Conservation (phyloP, 1,284 basidiomycete species). For the Hypsizygus ulmarius region DNA sequence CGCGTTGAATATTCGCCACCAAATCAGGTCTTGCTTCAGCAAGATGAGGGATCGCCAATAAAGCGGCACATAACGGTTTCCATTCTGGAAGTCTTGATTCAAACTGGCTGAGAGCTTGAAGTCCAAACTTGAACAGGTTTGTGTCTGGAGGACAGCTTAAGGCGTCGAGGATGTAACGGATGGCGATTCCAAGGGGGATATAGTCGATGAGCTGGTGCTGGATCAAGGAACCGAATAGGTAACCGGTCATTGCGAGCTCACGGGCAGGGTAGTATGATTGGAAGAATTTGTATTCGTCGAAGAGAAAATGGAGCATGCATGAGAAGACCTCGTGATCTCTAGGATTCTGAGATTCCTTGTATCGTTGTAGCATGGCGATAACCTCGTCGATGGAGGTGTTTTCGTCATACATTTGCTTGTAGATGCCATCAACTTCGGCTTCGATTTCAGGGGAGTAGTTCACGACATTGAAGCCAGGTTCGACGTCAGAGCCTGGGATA, state of each 20-base stretch:
- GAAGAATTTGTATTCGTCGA: slow-evolving; percentile 99
- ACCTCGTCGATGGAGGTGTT: slow-evolving; percentile 94
- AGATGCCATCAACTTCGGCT: slow-evolving; percentile 91
- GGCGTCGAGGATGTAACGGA: slow-evolving; percentile 96
- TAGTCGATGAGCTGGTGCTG: slow-evolving; percentile 93
- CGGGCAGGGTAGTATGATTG: slow-evolving; percentile 93
- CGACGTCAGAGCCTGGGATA: slow-evolving; percentile 83
- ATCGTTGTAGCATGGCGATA: slow-evolving; percentile 81
- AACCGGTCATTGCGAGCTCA: slow-evolving; percentile 94
- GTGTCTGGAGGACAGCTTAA: slow-evolving; percentile 87
- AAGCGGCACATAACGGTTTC: slow-evolving; percentile 89
- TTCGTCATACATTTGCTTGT: slow-evolving; percentile 98
- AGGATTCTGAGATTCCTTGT: slow-evolving; percentile 79
- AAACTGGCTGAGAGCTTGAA: slow-evolving; percentile 88
- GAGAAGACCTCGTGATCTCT: slow-evolving; percentile 96
- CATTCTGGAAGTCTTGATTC: slow-evolving; percentile 89
- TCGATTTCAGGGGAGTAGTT: slow-evolving; percentile 89
- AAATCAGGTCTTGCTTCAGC: slow-evolving; percentile 87
- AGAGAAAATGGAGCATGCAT: slow-evolving; percentile 98
- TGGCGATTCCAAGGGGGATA: slow-evolving; percentile 94
- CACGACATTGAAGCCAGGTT: slow-evolving; percentile 91
- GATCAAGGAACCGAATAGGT: slow-evolving; percentile 95
- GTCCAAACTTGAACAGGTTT: slow-evolving; percentile 94
- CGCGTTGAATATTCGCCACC: slow-evolving; percentile 70
- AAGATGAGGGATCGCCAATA: slow-evolving; percentile 86